Conservation (phyloP, 2,329 filamentous ascomycete species). For the Xylariaceae sp. region DNA sequence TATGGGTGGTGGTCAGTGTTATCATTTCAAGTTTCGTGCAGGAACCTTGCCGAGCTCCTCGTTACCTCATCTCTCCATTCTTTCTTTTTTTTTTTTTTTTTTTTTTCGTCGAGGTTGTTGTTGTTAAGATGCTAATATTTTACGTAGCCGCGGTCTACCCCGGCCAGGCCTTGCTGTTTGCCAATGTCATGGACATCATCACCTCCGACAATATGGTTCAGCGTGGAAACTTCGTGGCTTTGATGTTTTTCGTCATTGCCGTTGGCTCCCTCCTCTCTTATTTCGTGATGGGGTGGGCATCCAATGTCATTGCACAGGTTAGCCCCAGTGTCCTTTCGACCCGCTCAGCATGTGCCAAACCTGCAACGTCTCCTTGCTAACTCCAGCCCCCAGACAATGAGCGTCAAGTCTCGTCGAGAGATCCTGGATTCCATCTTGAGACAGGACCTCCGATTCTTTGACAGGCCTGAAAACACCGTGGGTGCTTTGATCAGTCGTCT, state of each 20-base stretch:
- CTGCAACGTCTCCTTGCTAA: conserved; percentile 4
- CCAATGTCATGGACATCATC: conserved; percentile 43
- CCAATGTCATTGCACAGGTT: conserved; percentile 35
- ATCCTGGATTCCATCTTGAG: conserved; percentile 35
- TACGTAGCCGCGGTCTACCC: conserved; percentile 45
- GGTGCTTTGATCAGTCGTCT: conserved; percentile 40
- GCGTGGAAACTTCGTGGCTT: conserved; percentile 44
- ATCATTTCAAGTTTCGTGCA: background rate
- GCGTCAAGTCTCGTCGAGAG: conserved; percentile 32
- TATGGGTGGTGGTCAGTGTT: background rate
- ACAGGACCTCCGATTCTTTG: conserved; percentile 48
- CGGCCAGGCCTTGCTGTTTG: conserved; percentile 49
- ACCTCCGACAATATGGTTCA: conserved; percentile 31
- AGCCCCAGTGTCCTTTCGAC: conserved; percentile 9
- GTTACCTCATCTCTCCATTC: no score
- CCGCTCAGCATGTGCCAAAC: background rate
- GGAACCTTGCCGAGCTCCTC: background rate
- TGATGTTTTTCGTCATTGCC: conserved; percentile 48
- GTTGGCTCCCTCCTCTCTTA: conserved; percentile 40
- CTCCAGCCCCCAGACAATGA: conserved; percentile 34
- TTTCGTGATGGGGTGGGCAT: conserved; percentile 39
- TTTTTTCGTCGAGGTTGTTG: no score
- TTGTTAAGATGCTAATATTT: background rate
- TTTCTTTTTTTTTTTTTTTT: no score
- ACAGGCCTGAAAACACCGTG: conserved; percentile 37